Evolutionary conservation across 1,139 yeast species (phyloP), one percentile per base, ranked within the genome.

Genomic region (Protomyces gravidus): DNA sequence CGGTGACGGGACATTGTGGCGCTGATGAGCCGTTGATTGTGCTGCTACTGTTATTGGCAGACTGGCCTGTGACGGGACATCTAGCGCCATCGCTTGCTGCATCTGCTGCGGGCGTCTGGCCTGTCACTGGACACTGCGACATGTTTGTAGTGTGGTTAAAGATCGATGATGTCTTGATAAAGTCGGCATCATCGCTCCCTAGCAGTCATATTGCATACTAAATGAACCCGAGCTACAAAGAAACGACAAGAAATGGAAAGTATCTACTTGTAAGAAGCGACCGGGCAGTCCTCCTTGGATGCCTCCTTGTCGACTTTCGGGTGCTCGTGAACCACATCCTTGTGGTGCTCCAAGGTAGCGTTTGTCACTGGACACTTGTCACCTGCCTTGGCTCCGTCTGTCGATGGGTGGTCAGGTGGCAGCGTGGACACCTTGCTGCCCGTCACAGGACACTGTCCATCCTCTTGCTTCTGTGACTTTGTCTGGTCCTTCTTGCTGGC

Each of bases 391-490:
- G 58, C 36, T 15, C 19, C 42, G 5, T 36, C 42, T 3, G 48
- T 45, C n/a, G 51, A n/a, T 17, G 58, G 58, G 28, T 53, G 58
- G 26, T 53, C 58, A 19, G 58, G 58, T 11, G 58, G 58, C 19
- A 53, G 26, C 2, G 47, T 30, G n/a, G 33, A 32, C 36, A 53
- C 58, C 21, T 32, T n/a, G 5, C 45, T 28, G 40, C 58, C 58
- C 13, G 58, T 46, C n/a, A 53, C 46, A n/a, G 58, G 58, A 26
- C 58, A 53, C 46, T 53, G 50, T 5, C 27, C 25, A 6, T 36
- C 17, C 42, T n/a, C 23, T 23, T 36, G 17, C 19, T 36, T 19
- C 21, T 36, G 21, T 13, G 19, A 15, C 42, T n/a, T 17, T 19
- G 19, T 4, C 3, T 15, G 21, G 17, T 36, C 21, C 42, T 36